Conservation (phyloP, 2,329 filamentous ascomycete species). For the Allantophomopsis cytisporea region DNA sequence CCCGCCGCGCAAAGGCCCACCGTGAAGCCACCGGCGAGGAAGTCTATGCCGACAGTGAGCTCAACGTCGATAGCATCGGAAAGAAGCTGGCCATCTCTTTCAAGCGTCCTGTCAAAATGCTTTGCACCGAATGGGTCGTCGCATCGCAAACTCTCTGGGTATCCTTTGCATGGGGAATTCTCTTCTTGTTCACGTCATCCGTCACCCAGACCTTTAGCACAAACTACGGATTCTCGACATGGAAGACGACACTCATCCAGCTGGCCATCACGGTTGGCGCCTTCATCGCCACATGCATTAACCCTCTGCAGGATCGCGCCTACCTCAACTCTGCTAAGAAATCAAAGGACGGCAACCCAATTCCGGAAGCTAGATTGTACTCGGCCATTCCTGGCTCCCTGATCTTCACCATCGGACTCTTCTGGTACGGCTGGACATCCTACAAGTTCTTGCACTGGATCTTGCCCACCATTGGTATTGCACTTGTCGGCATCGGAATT, state of each 20-base stretch:
- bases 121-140: constrained; percentile 42
- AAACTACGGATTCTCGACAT: constrained; percentile 44
- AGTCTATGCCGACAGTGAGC: background rate
- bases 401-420: constrained; percentile 2
- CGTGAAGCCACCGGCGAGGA: constrained; percentile 11
- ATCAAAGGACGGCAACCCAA: constrained; percentile 19
- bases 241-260: constrained; percentile 48
- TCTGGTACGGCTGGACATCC: constrained; percentile 3
- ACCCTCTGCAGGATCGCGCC: background rate
- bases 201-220: constrained; percentile 49
- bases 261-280: constrained; percentile 20
- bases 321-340: background rate
- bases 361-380: constrained; percentile 28
- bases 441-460: constrained; percentile 1
- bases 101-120: constrained; percentile 22
- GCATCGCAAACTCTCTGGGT: constrained; percentile 58
- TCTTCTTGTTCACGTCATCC: constrained; percentile 41
- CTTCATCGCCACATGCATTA: constrained; percentile 38
- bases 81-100: background rate
- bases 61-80: background rate
- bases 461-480: background rate
- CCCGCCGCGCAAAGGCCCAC: constrained; percentile 6
- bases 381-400: constrained; percentile 24
- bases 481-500: background rate
- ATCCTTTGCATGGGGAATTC: constrained; percentile 53